Base-by-base conservation (phyloP, 164 flowering plant genomes). In the Magnolia kwangsiensis region DNA sequence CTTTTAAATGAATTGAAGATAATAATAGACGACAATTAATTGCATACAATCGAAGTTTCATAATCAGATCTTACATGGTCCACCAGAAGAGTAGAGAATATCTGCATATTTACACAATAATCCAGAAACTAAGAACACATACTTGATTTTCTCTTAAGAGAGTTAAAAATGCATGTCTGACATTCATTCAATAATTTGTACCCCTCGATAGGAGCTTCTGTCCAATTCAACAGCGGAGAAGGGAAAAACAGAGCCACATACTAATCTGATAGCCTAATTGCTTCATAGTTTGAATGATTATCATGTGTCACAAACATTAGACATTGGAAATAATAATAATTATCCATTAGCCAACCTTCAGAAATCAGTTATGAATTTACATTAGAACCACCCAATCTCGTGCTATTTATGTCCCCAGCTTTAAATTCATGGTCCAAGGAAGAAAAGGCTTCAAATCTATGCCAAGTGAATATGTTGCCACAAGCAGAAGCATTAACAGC, bases 31-130 rank as follows among this genome's bases (percentile, higher is more conserved):
- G 24, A 72, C 18, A 49, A 72, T 49, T 19, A 64, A 64, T 21
- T n/a, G 67, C 23, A 64, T 20, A 21, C 45, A 64, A 21, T 16
- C 4, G 67, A 64, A n/a, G 67, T 68, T 59, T 10, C 37, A 24
- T 19, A 58, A 31, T 67, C n/a, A 19, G 18, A 67, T 55, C 9
- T n/a, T 24, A 67, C 7, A 73, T 72, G 75, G 71, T 31, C 55
- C 69, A 31, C 51, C 29, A 29, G 63, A 72, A 72, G 64, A 23
- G 37, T 51, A 24, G 63, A 51, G 20, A 20, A 51, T 51, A 21
- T 58, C 74, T 72, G 74, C 45, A 72, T 1, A 29, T 72, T 72
- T 21, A 51, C 7, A 50, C 19, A 23, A 16, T 20, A 51, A 20
- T 1, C 31, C 63, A 51, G 9, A 51, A 21, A 72, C 7, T 11